A percentile compares a stretch with the other conserved stretches of the same genome.
Evolutionary conservation across 108 stramenopile genomes (phyloP).

Genomic region (Nitzschia sp.): DNA sequence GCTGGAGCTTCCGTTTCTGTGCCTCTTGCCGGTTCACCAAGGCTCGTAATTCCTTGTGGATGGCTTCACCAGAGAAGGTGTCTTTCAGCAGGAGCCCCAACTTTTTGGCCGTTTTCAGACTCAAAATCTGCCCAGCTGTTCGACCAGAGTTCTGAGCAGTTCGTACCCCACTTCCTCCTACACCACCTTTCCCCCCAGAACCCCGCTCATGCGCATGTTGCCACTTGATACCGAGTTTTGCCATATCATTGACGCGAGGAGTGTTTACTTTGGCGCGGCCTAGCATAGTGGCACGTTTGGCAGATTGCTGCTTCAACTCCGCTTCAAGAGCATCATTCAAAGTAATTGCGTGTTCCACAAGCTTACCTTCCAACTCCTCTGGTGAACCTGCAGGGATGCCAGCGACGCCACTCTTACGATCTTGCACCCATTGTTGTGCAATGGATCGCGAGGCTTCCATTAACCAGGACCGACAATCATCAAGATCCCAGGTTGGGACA

Average conservation of each 20-base stretch:
- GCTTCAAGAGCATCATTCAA: constrained; percentile 73
- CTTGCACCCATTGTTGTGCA: constrained; percentile 75
- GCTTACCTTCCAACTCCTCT: constrained; percentile 76
- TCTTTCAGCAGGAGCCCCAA: constrained; percentile 65
- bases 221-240: constrained; percentile 81
- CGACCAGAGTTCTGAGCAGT: constrained; percentile 23
- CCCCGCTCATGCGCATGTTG: constrained; percentile 86
- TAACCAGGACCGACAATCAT: constrained; percentile 80
- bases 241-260: constrained; percentile 80
- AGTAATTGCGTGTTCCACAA: constrained; percentile 73
- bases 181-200: constrained; percentile 82
- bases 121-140: constrained; percentile 80
- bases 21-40: constrained; percentile 67
- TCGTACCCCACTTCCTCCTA: constrained; percentile 61
- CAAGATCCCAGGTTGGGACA: constrained; percentile 74
- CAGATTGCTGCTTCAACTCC: constrained; percentile 41
- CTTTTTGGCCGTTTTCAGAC: constrained; percentile 79
- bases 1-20: constrained; percentile 51
- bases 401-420: constrained; percentile 48
- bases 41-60: constrained; percentile 79
- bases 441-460: constrained; percentile 74
- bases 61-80: constrained; percentile 59
- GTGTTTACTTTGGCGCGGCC: constrained; percentile 43
- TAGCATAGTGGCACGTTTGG: constrained; percentile 11
- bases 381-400: constrained; percentile 63